Evolutionary conservation across 2,329 filamentous ascomycete genomes (phyloP).

Genomic region (Beauveria pseudobassiana): DNA sequence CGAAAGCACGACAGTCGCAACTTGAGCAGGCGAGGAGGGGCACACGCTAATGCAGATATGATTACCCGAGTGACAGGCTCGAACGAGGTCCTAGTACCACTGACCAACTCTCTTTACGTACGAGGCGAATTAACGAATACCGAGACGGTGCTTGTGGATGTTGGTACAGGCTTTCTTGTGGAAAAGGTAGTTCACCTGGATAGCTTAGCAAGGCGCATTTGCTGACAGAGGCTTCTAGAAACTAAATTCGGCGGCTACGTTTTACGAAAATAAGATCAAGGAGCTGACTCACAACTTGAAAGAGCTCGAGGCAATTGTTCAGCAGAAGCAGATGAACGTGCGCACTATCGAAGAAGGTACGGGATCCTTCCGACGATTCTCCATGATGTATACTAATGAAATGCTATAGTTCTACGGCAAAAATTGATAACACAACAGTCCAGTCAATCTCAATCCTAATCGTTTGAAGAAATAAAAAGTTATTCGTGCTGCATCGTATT

Average conservation of each 20-base stretch:
- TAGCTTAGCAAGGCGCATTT: background rate
- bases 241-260: conserved; percentile 44
- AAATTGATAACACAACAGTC: conserved; percentile 24
- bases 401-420: conserved; percentile 28
- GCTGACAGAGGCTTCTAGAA: conserved; percentile 28
- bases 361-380: conserved; percentile 7
- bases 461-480: background rate
- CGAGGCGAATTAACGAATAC: conserved; percentile 69
- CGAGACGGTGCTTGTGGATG: conserved; percentile 77
- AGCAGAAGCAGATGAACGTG: conserved; percentile 74
- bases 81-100: conserved; percentile 73
- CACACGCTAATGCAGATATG: background rate
- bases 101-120: conserved; percentile 93
- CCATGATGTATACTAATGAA: conserved; percentile 2
- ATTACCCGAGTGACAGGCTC: conserved; percentile 19
- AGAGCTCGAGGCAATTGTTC: conserved; percentile 49
- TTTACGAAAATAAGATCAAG: conserved; percentile 50
- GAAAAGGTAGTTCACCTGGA: conserved; percentile 59
- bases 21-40: background rate
- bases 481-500: background rate
- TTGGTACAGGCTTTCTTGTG: conserved; percentile 89
- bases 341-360: conserved; percentile 82
- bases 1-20: background rate
- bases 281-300: conserved; percentile 46
- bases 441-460: conserved; percentile 11